These are phyloP conservation scores for Cryptococcus amylolentus DNA, from an alignment of 1,284 basidiomycete species.

Conservation along the genomic window DNA sequence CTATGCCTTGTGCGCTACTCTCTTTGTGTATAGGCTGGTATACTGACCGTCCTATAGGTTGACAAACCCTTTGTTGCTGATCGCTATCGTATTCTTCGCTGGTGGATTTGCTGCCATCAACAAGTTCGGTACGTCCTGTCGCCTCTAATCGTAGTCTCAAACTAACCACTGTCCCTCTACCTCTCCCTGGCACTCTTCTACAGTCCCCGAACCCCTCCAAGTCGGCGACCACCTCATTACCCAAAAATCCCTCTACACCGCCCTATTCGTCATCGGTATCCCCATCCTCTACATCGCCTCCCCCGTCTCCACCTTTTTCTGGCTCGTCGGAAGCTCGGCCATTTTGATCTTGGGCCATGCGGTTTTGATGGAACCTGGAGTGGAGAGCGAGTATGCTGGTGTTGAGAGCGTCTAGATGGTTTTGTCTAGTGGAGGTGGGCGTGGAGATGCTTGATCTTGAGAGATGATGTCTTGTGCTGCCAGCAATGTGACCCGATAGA, in stretches of 20 bases:
- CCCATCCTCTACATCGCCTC: constrained; percentile 46
- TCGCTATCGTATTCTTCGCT: constrained; percentile 81
- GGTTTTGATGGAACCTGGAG: constrained; percentile 56
- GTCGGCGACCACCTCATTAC: constrained; percentile 52
- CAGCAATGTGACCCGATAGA: no score
- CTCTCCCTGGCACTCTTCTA: no score
- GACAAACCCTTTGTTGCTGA: constrained; percentile 73
- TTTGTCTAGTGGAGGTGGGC: no score
- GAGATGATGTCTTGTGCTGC: no score
- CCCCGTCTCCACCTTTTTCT: constrained; percentile 49
- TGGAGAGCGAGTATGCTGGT: constrained; percentile 43
- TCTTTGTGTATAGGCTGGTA: neutral
- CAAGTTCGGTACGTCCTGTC: constrained; percentile 66
- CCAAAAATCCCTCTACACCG: constrained; percentile 62
- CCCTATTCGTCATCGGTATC: constrained; percentile 47
- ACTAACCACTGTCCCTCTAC: no score
- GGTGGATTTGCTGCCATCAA: constrained; percentile 89
- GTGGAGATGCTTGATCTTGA: no score
- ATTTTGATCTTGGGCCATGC: constrained; percentile 55
- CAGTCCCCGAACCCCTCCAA: constrained; percentile 48
- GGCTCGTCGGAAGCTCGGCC: constrained; percentile 45
- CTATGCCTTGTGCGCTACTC: constrained; percentile 71
- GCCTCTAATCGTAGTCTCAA: neutral
- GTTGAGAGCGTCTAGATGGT: constrained; percentile 22
- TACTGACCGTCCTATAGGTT: constrained; percentile 44